Percentiles rank a stretch among this genome's conserved stretches.
These are phyloP conservation scores for Kwoniella mangroviensis DNA, from an alignment of 768 basidiomycete species.

Conservation along the genomic window DNA sequence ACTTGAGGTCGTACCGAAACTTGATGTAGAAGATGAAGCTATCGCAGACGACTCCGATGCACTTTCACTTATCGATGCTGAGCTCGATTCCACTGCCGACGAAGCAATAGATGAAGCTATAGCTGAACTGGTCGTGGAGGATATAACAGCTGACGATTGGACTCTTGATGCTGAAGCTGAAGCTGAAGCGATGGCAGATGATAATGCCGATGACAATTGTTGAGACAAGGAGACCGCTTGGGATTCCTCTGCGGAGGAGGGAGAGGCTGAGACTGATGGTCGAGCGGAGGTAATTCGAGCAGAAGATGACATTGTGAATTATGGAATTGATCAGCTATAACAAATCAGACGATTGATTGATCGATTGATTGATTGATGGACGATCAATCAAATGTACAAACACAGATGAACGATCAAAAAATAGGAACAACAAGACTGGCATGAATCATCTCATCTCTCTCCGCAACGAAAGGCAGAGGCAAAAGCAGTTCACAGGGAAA, in stretches of 20 bases:
- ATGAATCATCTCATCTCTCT: too few relatives aligned
- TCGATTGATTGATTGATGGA: neutral
- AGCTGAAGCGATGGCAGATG: constrained; percentile 17
- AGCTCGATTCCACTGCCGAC: constrained; percentile 15
- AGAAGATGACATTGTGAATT: constrained; percentile 11
- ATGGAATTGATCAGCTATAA: neutral
- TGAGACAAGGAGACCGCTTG: constrained; percentile 13
- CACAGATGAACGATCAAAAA: neutral
- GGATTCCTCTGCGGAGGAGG: constrained; percentile 4
- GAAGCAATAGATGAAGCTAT: constrained; percentile 14
- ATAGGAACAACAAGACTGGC: neutral
- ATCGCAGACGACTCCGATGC: constrained; percentile 13
- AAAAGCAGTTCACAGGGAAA: neutral
- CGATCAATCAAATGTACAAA: neutral
- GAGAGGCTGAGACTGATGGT: constrained; percentile 9
- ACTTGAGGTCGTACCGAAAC: constrained; percentile 3
- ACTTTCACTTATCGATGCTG: constrained; percentile 23
- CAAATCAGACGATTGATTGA: neutral
- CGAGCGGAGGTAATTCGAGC: neutral
- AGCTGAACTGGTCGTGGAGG: constrained; percentile 20
- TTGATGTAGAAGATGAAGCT: constrained; percentile 12
- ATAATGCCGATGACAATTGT: constrained; percentile 15
- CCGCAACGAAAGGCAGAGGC: neutral
- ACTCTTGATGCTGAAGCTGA: constrained; percentile 20
- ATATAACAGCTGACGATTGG: constrained; percentile 16